A percentile compares a stretch with the other conserved stretches of the same genome.
phyloP scores from a whole-genome alignment of 1,284 basidiomycete genomes.

The Ceratobasidium sp. region DNA sequence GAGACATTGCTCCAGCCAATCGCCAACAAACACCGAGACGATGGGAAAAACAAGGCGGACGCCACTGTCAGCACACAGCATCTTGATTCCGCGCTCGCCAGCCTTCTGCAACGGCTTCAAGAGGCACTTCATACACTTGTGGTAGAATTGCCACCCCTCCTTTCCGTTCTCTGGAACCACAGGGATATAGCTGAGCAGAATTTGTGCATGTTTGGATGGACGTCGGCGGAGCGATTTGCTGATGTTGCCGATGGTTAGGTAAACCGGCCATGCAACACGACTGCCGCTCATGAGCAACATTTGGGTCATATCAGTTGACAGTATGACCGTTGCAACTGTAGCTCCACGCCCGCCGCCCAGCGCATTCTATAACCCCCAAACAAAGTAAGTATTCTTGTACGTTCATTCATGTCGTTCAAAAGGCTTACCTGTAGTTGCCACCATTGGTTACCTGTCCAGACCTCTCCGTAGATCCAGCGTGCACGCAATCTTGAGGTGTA shows the following conservation, averaged over 20 bases:
- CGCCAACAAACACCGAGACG: slow-evolving; percentile 43
- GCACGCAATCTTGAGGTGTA: background rate
- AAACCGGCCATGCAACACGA: slow-evolving; percentile 1
- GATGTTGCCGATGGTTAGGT: slow-evolving; percentile 39
- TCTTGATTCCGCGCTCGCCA: slow-evolving; percentile 29
- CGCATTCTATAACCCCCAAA: slow-evolving; percentile 1
- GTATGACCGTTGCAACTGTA: background rate
- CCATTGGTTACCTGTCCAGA: slow-evolving; percentile 35
- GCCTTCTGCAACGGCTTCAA: too few species aligned
- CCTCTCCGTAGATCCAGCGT: slow-evolving; percentile 16
- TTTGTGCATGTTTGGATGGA: background rate
- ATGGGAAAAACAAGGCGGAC: slow-evolving; percentile 38
- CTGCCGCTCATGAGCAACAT: background rate
- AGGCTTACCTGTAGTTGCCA: slow-evolving; percentile 36
- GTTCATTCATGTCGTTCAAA: too few species aligned
- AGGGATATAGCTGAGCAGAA: slow-evolving; percentile 38
- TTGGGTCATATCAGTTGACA: slow-evolving; percentile 10
- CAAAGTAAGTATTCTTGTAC: too few species aligned
- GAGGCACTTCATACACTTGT: slow-evolving; percentile 42
- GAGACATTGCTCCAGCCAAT: slow-evolving; percentile 43
- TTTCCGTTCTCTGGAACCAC: slow-evolving; percentile 1
- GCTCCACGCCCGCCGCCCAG: slow-evolving; percentile 1
- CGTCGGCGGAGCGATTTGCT: slow-evolving; percentile 12
- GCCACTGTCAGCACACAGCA: slow-evolving; percentile 40
- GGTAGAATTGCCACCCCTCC: slow-evolving; percentile 39